Percentiles rank a stretch among this genome's conserved stretches.
Evolutionary conservation across 257 asterid genomes (phyloP).

Genomic region (Petrea volubilis): DNA sequence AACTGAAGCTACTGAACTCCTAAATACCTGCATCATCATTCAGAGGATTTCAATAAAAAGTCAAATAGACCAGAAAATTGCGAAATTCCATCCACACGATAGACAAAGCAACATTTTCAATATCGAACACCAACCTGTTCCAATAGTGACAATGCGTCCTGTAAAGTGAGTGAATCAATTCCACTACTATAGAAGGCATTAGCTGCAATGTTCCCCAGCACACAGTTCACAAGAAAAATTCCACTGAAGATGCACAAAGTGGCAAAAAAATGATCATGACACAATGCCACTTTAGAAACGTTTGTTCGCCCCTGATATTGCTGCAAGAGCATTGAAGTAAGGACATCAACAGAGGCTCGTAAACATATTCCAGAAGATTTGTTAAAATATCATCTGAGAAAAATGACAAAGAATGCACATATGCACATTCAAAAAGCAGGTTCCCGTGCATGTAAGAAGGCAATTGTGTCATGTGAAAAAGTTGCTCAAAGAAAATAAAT

Average conservation of each 20-base stretch:
- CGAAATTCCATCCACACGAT: neutral
- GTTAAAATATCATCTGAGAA: neutral
- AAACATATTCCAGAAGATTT: neutral
- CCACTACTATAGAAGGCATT: conserved; percentile 47
- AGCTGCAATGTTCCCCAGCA: conserved; percentile 54
- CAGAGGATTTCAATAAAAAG: neutral
- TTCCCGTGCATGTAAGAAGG: neutral
- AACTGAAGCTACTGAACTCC: conserved; percentile 50
- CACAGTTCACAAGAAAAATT: conserved; percentile 55
- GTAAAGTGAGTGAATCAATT: conserved; percentile 45
- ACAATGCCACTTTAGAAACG: conserved; percentile 42
- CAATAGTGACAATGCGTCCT: conserved; percentile 60
- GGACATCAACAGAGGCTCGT: neutral
- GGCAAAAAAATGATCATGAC: conserved; percentile 62
- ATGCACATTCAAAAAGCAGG: neutral
- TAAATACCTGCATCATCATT: conserved; percentile 42
- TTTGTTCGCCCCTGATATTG: conserved; percentile 33
- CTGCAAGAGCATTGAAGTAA: conserved; percentile 37
- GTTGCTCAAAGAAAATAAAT: neutral
- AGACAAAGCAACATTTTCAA: neutral
- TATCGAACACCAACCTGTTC: conserved; percentile 51
- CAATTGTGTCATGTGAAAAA: neutral
- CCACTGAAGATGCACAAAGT: conserved; percentile 55
- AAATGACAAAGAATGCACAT: neutral
- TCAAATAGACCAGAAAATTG: neutral